These are phyloP conservation scores for Diplodia sapinea DNA, from an alignment of 2,329 filamentous ascomycete genomes.

Conservation along the genomic window DNA sequence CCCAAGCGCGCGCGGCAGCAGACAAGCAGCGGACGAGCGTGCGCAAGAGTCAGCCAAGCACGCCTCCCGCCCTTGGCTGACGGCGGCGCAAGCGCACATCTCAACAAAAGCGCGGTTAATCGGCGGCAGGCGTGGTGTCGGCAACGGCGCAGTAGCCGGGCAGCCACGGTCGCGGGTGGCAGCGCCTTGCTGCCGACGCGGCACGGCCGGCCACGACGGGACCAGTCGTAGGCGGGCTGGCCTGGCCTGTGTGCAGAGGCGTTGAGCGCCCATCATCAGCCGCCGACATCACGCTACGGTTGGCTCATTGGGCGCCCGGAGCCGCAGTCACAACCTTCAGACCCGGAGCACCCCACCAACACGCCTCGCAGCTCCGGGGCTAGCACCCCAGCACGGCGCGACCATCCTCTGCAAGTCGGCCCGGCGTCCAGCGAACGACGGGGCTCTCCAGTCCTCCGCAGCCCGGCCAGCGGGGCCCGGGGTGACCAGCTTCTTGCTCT, in stretches of 20 bases:
- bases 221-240: background rate
- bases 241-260: background rate
- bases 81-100: background rate
- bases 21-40: slow-evolving; percentile 9
- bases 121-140: background rate
- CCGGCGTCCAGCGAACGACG: slow-evolving; percentile 17
- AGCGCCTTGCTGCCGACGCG: slow-evolving; percentile 1
- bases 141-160: slow-evolving; percentile 11
- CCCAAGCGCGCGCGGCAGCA: background rate
- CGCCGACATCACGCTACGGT: slow-evolving; percentile 26
- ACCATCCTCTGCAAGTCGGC: slow-evolving; percentile 22
- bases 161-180: background rate
- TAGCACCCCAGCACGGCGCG: slow-evolving; percentile 16
- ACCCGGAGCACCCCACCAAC: slow-evolving; percentile 18
- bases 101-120: slow-evolving; percentile 14
- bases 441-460: slow-evolving; percentile 23
- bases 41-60: slow-evolving; percentile 24
- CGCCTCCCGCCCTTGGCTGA: slow-evolving; percentile 20
- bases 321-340: background rate
- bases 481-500: slow-evolving; percentile 18
- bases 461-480: slow-evolving; percentile 23
- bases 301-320: slow-evolving; percentile 18
- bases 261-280: slow-evolving; percentile 18
- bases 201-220: slow-evolving; percentile 4
- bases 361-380: slow-evolving; percentile 25